A percentile compares a stretch with the other conserved stretches of the same genome.
Evolutionary conservation across 805 yeast species (phyloP).

Genomic region (Babjeviella inositovora): DNA sequence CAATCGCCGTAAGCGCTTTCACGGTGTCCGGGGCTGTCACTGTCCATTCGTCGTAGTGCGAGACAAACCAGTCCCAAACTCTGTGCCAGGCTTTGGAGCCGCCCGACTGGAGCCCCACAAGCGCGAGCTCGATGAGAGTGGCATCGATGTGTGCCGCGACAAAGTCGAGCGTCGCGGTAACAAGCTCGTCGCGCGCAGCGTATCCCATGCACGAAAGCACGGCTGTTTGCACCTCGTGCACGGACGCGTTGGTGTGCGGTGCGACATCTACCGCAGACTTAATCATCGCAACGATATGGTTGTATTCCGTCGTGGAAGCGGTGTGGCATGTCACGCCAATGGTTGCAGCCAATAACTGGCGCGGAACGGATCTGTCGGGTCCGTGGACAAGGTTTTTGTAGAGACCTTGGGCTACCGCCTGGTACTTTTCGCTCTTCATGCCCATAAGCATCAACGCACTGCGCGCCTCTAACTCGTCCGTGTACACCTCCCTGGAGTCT

Average conservation of each 20-base stretch:
- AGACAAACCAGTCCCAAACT: slow-evolving; percentile 42
- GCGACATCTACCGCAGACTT: slow-evolving; percentile 30
- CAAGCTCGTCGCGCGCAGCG: slow-evolving; percentile 22
- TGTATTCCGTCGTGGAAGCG: slow-evolving; percentile 34
- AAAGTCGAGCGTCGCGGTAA: slow-evolving; percentile 38
- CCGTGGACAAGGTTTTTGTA: slow-evolving; percentile 38
- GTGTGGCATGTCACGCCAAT: slow-evolving; percentile 22
- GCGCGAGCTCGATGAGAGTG: slow-evolving; percentile 33
- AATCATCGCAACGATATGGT: slow-evolving; percentile 35
- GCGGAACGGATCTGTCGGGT: slow-evolving; percentile 32
- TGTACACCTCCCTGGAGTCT: slow-evolving; percentile 4
- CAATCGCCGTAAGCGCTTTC: slow-evolving; percentile 20
- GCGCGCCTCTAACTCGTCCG: slow-evolving; percentile 24
- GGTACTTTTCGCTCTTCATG: slow-evolving; percentile 9
- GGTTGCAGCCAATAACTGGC: slow-evolving; percentile 25
- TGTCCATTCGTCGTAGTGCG: slow-evolving; percentile 36
- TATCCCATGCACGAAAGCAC: slow-evolving; percentile 43
- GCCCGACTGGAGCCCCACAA: slow-evolving; percentile 32
- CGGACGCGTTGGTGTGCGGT: slow-evolving; percentile 14
- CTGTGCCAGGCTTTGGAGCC: slow-evolving; percentile 6
- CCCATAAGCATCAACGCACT: slow-evolving; percentile 24
- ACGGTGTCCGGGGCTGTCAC: slow-evolving; percentile 25
- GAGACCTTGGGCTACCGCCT: slow-evolving; percentile 16
- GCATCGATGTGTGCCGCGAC: slow-evolving; percentile 40
- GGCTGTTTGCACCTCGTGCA: slow-evolving; percentile 29